phyloP scores from a whole-genome alignment of 148 eudicot species.

The Camellia sinensis region DNA sequence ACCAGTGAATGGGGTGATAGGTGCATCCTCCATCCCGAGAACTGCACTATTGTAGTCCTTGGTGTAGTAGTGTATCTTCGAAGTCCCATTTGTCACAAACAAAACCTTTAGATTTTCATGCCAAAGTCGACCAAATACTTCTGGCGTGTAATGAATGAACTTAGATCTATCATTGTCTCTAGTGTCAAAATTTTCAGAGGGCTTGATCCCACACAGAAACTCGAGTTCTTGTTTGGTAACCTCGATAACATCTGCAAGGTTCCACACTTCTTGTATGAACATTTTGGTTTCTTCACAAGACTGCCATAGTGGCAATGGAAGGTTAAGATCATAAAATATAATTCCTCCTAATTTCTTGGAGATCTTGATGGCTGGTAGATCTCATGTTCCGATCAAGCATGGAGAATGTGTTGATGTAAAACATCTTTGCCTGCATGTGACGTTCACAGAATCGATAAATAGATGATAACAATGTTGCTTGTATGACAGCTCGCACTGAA shows the following conservation, averaged over 20 bases:
- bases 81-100: constrained; percentile 93
- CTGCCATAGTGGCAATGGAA: constrained; percentile 78
- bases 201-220: constrained; percentile 77
- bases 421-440: constrained; percentile 81
- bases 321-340: constrained; percentile 74
- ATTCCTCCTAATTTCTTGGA: constrained; percentile 72
- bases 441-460: background rate
- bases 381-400: constrained; percentile 81
- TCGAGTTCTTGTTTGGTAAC: constrained; percentile 95
- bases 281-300: constrained; percentile 67
- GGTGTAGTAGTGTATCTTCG: constrained; percentile 87
- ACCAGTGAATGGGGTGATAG: constrained; percentile 81
- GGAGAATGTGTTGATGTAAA: constrained; percentile 75
- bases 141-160: constrained; percentile 67
- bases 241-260: constrained; percentile 80
- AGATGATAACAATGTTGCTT: background rate
- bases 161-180: constrained; percentile 56
- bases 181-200: constrained; percentile 74
- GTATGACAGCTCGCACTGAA: background rate
- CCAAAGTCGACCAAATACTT: constrained; percentile 67
- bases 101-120: constrained; percentile 83
- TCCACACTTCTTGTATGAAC: constrained; percentile 50
- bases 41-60: constrained; percentile 68
- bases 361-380: constrained; percentile 64
- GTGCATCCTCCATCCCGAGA: constrained; percentile 84